phyloP scores from a whole-genome alignment of 768 basidiomycete species.

The Suillus bovinus region DNA sequence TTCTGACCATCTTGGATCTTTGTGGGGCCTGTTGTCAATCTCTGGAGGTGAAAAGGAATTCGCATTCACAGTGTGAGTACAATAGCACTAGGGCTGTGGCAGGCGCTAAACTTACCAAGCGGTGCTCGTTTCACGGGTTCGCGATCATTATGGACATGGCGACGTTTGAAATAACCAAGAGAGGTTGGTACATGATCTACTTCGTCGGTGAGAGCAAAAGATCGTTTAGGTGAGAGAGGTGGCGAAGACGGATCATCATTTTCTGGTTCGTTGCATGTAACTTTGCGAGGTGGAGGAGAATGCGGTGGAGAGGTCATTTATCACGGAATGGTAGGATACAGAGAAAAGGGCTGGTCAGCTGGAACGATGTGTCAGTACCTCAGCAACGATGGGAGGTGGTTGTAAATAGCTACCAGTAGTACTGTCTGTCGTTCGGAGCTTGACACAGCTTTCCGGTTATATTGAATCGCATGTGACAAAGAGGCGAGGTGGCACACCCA shows the following conservation, averaged over 20 bases:
- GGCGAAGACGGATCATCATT: slow-evolving; percentile 18
- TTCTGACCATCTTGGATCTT: slow-evolving; percentile 7
- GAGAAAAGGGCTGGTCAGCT: not conserved
- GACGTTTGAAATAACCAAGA: slow-evolving; percentile 21
- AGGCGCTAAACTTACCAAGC: slow-evolving; percentile 25
- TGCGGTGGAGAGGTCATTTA: not conserved
- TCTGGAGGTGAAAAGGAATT: slow-evolving; percentile 29
- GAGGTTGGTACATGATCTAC: slow-evolving; percentile 10
- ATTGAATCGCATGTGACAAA: too few relatives aligned
- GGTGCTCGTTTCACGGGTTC: slow-evolving; percentile 20
- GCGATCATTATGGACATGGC: slow-evolving; percentile 16
- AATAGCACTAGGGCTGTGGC: not conserved
- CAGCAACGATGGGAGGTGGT: not conserved
- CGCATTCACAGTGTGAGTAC: slow-evolving; percentile 14
- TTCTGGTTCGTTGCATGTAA: slow-evolving; percentile 1
- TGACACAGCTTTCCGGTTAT: too few relatives aligned
- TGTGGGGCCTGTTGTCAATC: slow-evolving; percentile 20
- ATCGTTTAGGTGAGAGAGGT: slow-evolving; percentile 22
- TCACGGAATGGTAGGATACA: too few relatives aligned
- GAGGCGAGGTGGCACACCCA: too few relatives aligned
- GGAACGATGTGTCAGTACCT: not conserved
- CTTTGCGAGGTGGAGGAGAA: not conserved
- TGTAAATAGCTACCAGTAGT: too few relatives aligned
- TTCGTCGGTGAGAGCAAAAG: slow-evolving; percentile 20
- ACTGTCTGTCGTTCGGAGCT: too few relatives aligned